A percentile compares a stretch with the other conserved stretches of the same genome.
phyloP scores from a whole-genome alignment of 106 monocot species.

The Cymbidium sinense region DNA sequence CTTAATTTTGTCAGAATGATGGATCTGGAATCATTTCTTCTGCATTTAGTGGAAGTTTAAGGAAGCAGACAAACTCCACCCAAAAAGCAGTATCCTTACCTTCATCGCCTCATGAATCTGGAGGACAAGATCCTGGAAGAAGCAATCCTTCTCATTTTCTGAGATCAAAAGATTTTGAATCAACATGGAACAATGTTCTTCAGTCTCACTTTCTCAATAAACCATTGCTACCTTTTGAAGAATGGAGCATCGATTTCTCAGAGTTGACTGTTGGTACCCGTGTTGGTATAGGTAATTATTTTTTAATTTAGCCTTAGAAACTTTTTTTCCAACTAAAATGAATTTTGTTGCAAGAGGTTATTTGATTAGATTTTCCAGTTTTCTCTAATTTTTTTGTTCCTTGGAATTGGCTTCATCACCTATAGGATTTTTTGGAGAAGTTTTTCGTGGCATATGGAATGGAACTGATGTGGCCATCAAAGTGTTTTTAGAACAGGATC shows the following conservation, averaged over 20 bases:
- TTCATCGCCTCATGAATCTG: slow-evolving; percentile 85
- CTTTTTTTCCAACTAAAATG: neutral
- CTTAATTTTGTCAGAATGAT: slow-evolving; percentile 34
- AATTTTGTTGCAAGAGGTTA: neutral
- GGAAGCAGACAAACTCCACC: slow-evolving; percentile 47
- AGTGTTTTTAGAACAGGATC: slow-evolving; percentile 94
- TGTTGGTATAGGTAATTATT: slow-evolving; percentile 64
- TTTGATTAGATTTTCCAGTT: neutral
- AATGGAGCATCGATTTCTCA: slow-evolving; percentile 96
- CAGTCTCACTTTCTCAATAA: slow-evolving; percentile 65
- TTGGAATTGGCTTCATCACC: neutral
- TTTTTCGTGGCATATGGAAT: slow-evolving; percentile 98
- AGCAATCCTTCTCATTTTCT: slow-evolving; percentile 43
- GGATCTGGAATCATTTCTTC: slow-evolving; percentile 21
- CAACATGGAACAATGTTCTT: slow-evolving; percentile 69
- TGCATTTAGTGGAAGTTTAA: slow-evolving; percentile 22
- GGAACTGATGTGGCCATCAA: slow-evolving; percentile 99
- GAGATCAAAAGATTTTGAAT: slow-evolving; percentile 30
- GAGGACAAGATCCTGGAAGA: slow-evolving; percentile 40
- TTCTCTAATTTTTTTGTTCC: neutral
- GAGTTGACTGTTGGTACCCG: slow-evolving; percentile 91
- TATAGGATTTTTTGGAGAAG: slow-evolving; percentile 98
- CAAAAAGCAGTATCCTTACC: slow-evolving; percentile 91
- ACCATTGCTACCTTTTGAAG: slow-evolving; percentile 79
- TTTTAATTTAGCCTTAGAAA: neutral